phyloP scores from a whole-genome alignment of 257 asterid genomes.

The Solanum bukasovii region DNA sequence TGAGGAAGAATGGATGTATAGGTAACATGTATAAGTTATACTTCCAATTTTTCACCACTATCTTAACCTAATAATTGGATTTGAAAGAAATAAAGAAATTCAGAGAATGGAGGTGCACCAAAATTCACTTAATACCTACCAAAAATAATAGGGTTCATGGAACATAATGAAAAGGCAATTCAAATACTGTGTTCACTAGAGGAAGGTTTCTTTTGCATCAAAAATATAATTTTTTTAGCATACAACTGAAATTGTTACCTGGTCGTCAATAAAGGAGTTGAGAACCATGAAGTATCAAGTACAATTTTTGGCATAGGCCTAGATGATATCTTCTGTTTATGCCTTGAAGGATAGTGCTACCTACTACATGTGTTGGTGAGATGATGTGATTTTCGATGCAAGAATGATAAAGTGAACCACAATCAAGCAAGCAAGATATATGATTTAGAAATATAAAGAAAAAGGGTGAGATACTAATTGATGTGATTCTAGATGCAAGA shows the following conservation, averaged over 20 bases:
- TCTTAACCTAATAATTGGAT: no score
- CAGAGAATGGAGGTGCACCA: background rate
- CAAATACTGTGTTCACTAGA: background rate
- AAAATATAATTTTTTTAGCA: no score
- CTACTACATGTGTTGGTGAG: background rate
- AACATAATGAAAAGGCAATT: background rate
- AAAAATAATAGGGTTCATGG: background rate
- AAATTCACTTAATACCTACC: background rate
- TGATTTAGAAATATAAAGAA: background rate
- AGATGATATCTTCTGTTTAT: background rate
- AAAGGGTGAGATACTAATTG: background rate
- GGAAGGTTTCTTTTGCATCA: background rate
- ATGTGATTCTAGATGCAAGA: background rate
- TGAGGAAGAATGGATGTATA: background rate
- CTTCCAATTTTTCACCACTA: background rate
- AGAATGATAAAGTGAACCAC: background rate
- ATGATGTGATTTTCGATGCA: no score
- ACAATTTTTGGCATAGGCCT: no score
- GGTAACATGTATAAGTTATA: background rate
- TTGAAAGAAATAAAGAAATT: background rate
- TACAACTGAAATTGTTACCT: no score
- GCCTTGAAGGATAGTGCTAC: background rate
- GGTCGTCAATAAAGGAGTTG: no score
- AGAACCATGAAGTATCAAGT: no score
- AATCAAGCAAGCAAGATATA: background rate